Conservation (phyloP, 148 eudicot genomes). For the Bassia scoparia region DNA sequence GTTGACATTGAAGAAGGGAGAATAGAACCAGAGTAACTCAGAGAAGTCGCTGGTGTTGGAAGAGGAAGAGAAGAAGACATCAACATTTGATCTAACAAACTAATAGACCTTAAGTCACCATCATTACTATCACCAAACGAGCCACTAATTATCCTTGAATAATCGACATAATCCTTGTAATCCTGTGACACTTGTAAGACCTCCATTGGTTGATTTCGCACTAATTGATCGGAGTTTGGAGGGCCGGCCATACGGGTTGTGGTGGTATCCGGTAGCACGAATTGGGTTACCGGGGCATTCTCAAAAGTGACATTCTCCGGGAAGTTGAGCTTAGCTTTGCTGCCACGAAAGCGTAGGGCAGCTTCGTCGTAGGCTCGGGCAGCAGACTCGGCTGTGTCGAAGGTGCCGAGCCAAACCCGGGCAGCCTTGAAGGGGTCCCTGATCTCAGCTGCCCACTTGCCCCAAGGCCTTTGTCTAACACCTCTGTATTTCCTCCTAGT, state of each 20-base stretch:
- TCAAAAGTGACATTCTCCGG: conserved; percentile 49
- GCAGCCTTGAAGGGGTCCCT: conserved; percentile 81
- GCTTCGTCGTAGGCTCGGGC: conserved; percentile 75
- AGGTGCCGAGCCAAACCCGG: conserved; percentile 78
- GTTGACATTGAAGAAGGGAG: conserved; percentile 8
- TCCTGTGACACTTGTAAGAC: conserved; percentile 10
- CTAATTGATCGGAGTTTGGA: not conserved
- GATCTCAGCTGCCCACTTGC: conserved; percentile 82
- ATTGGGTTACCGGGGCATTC: conserved; percentile 18
- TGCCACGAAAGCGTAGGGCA: conserved; percentile 63
- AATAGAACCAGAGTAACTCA: conserved; percentile 24
- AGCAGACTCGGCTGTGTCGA: conserved; percentile 70
- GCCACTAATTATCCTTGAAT: conserved; percentile 26
- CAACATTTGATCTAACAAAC: conserved; percentile 24
- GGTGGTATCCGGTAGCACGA: conserved; percentile 12
- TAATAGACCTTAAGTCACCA: not conserved
- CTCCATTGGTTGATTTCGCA: conserved; percentile 20
- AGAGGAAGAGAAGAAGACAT: conserved; percentile 23
- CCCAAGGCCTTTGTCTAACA: conserved; percentile 76
- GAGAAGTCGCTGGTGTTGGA: not conserved
- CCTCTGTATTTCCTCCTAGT: conserved; percentile 64
- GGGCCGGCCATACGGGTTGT: conserved; percentile 7
- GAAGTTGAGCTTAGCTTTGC: conserved; percentile 69
- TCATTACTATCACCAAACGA: conserved; percentile 15
- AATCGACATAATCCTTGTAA: conserved; percentile 32